Evolutionary conservation across 306 rosid species (phyloP).

Genomic region (Cicer chorassanicum): DNA sequence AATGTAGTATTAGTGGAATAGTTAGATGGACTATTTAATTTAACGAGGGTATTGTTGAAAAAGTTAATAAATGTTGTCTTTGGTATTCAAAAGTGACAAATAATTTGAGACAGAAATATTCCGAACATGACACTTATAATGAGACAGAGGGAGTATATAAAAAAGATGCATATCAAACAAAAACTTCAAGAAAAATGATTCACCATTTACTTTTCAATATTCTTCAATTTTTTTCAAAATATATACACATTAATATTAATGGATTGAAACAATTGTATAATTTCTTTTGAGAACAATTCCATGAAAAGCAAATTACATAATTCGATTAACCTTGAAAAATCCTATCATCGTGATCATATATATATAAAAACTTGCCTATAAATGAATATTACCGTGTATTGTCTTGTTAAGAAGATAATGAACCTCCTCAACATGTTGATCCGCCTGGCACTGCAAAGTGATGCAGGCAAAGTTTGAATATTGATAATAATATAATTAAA

Average conservation of each 20-base stretch:
- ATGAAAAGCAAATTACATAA: not conserved
- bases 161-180: not conserved
- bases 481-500: no score
- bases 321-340: not conserved
- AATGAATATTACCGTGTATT: conserved; percentile 60
- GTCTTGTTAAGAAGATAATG: conserved; percentile 86
- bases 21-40: no score
- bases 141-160: not conserved
- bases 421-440: no score
- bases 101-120: no score
- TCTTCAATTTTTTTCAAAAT: not conserved
- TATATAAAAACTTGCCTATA: not conserved
- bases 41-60: no score
- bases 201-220: not conserved
- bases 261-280: conserved; percentile 36
- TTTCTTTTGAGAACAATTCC: conserved; percentile 17
- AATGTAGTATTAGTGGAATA: no score
- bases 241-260: not conserved
- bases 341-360: not conserved
- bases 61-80: no score
- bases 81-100: no score
- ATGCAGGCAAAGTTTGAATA: no score
- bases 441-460: no score
- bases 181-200: not conserved
- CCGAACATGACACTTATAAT: not conserved